Evolutionary conservation across 2,329 filamentous ascomycete species (phyloP).

Genomic region (Scedosporium minutisporum): DNA sequence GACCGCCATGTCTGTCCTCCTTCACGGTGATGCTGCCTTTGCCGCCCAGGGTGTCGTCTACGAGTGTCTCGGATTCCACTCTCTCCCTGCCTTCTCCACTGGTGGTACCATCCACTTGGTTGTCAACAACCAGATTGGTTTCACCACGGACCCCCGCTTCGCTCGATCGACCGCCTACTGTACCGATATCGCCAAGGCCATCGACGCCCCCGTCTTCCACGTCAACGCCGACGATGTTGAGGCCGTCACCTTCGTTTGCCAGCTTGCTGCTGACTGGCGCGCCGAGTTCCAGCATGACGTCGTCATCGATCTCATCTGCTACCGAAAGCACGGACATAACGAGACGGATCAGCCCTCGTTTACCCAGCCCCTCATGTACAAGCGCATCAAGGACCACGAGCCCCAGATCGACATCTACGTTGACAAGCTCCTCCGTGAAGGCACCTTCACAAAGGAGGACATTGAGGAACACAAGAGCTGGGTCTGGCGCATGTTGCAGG

Average conservation of each 20-base stretch:
- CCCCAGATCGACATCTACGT: conserved; percentile 86
- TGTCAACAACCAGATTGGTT: conserved; percentile 99
- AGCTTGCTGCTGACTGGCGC: conserved; percentile 94
- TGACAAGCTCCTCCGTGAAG: conserved; percentile 80
- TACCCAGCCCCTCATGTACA: conserved; percentile 99
- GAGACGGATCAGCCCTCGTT: conserved; percentile 99
- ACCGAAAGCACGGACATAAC: conserved; percentile 98
- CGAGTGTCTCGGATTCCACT: conserved; percentile 96
- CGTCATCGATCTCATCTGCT: conserved; percentile 96
- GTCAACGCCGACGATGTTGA: conserved; percentile 98
- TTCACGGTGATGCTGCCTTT: conserved; percentile 96
- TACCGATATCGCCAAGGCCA: conserved; percentile 97
- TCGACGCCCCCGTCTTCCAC: conserved; percentile 97
- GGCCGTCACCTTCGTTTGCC: conserved; percentile 96
- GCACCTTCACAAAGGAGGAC: conserved; percentile 94
- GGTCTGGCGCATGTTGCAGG: conserved; percentile 98
- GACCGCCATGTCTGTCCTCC: conserved; percentile 87
- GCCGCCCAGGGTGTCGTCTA: conserved; percentile 96
- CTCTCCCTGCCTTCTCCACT: conserved; percentile 90
- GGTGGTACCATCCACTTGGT: conserved; percentile 95
- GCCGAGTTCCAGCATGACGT: conserved; percentile 98
- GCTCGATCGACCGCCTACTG: conserved; percentile 97
- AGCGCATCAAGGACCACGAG: conserved; percentile 79
- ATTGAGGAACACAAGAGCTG: conserved; percentile 99
- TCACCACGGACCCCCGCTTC: conserved; percentile 96